Conservation (phyloP, 352 stramenopile genomes). For the Aphanomyces cochlioides region DNA sequence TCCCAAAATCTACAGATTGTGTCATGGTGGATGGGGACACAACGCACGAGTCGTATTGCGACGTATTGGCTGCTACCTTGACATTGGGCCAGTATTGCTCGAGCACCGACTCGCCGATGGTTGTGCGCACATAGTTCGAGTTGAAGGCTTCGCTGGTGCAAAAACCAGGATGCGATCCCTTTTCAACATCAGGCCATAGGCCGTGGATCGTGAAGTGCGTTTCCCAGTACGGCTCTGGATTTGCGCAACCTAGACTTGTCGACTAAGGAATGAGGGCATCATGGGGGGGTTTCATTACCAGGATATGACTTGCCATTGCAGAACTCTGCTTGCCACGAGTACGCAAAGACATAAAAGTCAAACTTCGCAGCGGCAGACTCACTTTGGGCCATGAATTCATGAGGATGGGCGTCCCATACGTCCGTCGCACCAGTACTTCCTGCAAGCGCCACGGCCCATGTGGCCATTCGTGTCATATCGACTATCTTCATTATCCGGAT, state of each 20-base stretch:
- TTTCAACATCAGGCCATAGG: slow-evolving; percentile 77
- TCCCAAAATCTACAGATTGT: slow-evolving; percentile 86
- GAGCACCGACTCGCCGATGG: slow-evolving; percentile 65
- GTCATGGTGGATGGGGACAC: slow-evolving; percentile 36
- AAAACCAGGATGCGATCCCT: slow-evolving; percentile 63
- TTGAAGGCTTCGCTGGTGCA: slow-evolving; percentile 75
- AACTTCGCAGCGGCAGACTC: slow-evolving; percentile 36
- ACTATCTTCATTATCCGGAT: too few species aligned
- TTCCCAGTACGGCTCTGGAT: slow-evolving; percentile 67
- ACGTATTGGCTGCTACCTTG: slow-evolving; percentile 48
- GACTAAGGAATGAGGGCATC: not conserved
- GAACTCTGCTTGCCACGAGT: slow-evolving; percentile 88
- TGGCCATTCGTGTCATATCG: too few species aligned
- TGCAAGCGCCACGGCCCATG: too few species aligned
- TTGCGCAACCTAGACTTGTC: slow-evolving; percentile 66
- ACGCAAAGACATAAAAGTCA: slow-evolving; percentile 88
- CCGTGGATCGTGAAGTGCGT: slow-evolving; percentile 87
- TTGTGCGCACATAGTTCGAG: slow-evolving; percentile 46
- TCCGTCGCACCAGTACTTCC: not conserved
- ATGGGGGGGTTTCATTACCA: not conserved
- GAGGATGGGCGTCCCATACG: not conserved
- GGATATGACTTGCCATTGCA: slow-evolving; percentile 50
- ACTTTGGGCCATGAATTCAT: not conserved
- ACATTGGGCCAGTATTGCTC: slow-evolving; percentile 85
- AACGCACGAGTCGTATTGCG: slow-evolving; percentile 34